Evolutionary conservation across 2,329 filamentous ascomycete genomes (phyloP).

Genomic region (Macrophomina pseudophaseolina): DNA sequence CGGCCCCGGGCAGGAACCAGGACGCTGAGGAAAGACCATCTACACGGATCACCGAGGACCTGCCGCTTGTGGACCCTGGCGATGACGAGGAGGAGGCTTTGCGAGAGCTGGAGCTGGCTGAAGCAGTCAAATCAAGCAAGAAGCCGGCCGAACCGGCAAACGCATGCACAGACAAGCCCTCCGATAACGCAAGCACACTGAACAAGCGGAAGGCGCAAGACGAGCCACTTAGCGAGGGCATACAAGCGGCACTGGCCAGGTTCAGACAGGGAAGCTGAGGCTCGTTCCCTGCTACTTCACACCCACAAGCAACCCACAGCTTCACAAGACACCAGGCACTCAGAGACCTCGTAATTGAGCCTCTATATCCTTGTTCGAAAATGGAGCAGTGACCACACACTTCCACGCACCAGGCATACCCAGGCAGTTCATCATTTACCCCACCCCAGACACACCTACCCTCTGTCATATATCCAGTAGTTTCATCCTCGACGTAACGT

Average conservation of each 20-base stretch:
- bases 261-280: constrained; percentile 47
- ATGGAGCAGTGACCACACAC: constrained; percentile 3
- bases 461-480: constrained; percentile 5
- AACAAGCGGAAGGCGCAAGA: constrained; percentile 45
- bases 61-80: constrained; percentile 35
- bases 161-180: neutral
- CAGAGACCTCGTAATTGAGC: neutral
- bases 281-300: neutral
- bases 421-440: neutral
- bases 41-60: constrained; percentile 41
- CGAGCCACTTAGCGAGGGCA: constrained; percentile 60
- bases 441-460: too few relatives aligned
- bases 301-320: neutral
- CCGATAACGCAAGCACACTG: neutral
- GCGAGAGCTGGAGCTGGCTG: constrained; percentile 11
- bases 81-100: constrained; percentile 57
- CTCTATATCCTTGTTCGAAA: neutral
- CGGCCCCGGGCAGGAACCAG: constrained; percentile 30
- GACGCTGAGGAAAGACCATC: constrained; percentile 46
- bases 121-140: neutral
- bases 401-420: neutral
- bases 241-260: constrained; percentile 63
- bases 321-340: neutral
- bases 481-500: constrained; percentile 2
- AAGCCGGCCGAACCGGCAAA: neutral